These are phyloP conservation scores for Aspergillus panamensis DNA, from an alignment of 495 filamentous ascomycete species.

Conservation along the genomic window DNA sequence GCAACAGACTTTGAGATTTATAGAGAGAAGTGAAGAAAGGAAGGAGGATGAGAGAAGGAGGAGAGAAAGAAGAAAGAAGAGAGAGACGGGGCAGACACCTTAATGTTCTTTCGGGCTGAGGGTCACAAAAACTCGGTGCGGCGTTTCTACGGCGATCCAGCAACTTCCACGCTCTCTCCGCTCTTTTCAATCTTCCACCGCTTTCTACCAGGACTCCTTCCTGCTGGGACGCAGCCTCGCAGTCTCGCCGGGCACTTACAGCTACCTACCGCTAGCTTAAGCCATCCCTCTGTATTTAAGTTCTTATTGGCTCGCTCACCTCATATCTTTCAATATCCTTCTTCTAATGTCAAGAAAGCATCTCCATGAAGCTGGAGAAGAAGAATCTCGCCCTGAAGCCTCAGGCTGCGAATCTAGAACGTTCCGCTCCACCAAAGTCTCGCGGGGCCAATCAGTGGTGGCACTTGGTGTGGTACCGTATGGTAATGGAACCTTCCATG, in stretches of 20 bases:
- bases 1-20: constrained; percentile 10
- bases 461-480: neutral
- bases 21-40: constrained; percentile 5
- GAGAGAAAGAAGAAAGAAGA: constrained; percentile 9
- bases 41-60: constrained; percentile 4
- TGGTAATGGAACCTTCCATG: constrained; percentile 2
- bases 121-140: constrained; percentile 32
- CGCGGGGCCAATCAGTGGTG: constrained; percentile 19
- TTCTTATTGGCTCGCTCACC: no score
- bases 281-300: no score
- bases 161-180: constrained; percentile 40
- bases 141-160: constrained; percentile 47
- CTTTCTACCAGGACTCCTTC: constrained; percentile 19
- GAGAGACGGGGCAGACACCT: constrained; percentile 18
- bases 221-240: neutral
- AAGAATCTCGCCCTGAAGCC: constrained; percentile 4
- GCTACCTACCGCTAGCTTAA: no score
- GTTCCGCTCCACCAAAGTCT: constrained; percentile 27
- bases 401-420: constrained; percentile 30
- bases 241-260: constrained; percentile 3
- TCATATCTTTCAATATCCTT: no score
- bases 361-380: neutral
- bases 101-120: constrained; percentile 32
- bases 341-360: neutral
- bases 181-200: constrained; percentile 31